These are phyloP conservation scores for Rubroshorea leprosula DNA, from an alignment of 345 rosid species.

Conservation along the genomic window DNA sequence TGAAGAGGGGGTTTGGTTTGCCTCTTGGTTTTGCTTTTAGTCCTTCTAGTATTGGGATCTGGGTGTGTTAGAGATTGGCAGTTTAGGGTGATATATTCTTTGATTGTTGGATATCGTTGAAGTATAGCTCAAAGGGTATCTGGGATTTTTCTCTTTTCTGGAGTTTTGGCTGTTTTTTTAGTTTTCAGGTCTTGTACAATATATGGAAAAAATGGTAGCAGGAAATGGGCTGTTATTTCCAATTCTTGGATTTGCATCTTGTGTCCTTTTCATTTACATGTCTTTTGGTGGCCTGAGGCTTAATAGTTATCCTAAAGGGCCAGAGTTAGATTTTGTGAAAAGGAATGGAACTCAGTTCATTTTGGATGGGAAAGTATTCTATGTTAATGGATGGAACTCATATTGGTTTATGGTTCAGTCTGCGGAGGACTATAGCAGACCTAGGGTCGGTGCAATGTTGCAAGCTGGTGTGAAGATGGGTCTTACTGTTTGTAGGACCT, in stretches of 20 bases:
- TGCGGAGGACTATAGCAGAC: slow-evolving; percentile 53
- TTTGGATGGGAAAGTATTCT: slow-evolving; percentile 54
- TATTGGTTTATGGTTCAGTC: slow-evolving; percentile 95
- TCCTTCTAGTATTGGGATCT: slow-evolving; percentile 13
- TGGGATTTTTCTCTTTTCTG: neutral
- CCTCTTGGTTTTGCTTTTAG: no score
- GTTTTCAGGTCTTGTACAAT: slow-evolving; percentile 11
- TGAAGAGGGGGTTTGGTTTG: slow-evolving; percentile 20
- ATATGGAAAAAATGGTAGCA: slow-evolving; percentile 36
- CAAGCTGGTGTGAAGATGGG: slow-evolving; percentile 87
- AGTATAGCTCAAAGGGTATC: slow-evolving; percentile 20
- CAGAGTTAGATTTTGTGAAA: slow-evolving; percentile 48
- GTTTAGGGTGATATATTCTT: slow-evolving; percentile 12
- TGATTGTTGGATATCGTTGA: slow-evolving; percentile 12
- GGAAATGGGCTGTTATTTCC: slow-evolving; percentile 62
- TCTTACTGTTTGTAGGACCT: slow-evolving; percentile 86
- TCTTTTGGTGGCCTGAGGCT: slow-evolving; percentile 62
- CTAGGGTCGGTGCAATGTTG: slow-evolving; percentile 61
- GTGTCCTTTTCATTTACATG: slow-evolving; percentile 64
- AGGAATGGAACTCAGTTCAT: slow-evolving; percentile 70
- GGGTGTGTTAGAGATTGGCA: slow-evolving; percentile 7
- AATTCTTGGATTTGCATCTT: slow-evolving; percentile 73
- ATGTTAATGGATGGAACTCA: slow-evolving; percentile 90
- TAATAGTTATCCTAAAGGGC: slow-evolving; percentile 20
- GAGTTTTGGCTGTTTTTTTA: slow-evolving; percentile 11